Evolutionary conservation across 768 basidiomycete species (phyloP).

Genomic region (Termitomyces eurrhizus): DNA sequence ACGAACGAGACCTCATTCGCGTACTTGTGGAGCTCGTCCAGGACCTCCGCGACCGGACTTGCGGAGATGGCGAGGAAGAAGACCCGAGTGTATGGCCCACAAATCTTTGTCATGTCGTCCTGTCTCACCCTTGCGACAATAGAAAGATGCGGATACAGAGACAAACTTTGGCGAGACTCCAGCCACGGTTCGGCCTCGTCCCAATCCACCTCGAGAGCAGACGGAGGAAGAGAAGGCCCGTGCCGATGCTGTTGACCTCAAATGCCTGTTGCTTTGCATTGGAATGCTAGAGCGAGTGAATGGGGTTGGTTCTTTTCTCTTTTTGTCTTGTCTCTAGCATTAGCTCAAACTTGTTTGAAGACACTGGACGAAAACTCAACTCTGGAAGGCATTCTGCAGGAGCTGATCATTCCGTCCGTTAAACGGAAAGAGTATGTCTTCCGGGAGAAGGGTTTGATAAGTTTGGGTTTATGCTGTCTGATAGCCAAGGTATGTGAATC

Average conservation of each 20-base stretch:
- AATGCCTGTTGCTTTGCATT: conserved; percentile 73
- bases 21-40: conserved; percentile 87
- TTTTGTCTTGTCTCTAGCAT: neutral
- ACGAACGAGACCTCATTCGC: conserved; percentile 81
- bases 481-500: conserved; percentile 55
- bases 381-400: conserved; percentile 65
- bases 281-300: conserved; percentile 87
- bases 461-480: conserved; percentile 69
- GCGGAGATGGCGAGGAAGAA: conserved; percentile 34
- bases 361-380: conserved; percentile 71
- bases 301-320: conserved; percentile 52
- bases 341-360: conserved; percentile 22
- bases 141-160: conserved; percentile 21
- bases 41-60: conserved; percentile 60
- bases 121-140: neutral
- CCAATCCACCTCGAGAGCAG: conserved; percentile 33
- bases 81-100: conserved; percentile 19
- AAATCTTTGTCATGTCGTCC: neutral
- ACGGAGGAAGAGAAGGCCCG: conserved; percentile 56
- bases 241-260: conserved; percentile 63
- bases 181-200: conserved; percentile 17
- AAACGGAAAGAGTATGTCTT: conserved; percentile 66
- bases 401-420: conserved; percentile 86
- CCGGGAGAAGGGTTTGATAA: conserved; percentile 62
- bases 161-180: conserved; percentile 26